Base-by-base conservation (phyloP, 148 eudicot genomes). In the Nepenthes gracilis region DNA sequence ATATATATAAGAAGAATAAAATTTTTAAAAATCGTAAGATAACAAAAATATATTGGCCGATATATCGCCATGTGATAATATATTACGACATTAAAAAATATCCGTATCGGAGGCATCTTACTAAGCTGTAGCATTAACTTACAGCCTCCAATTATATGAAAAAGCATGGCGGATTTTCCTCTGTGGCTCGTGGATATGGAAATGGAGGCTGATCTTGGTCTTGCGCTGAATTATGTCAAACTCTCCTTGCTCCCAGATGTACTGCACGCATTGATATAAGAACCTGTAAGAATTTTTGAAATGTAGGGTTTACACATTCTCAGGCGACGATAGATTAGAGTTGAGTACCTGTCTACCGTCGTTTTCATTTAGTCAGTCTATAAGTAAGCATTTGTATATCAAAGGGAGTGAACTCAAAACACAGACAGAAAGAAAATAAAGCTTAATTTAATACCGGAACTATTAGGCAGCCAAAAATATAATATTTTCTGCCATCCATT, bases 81-180 rank as follows among this genome's bases (percentile, higher is more conserved):
- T 23, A 23, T 23, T 23, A 23, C 23, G 23, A 23, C 23, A 23
- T 23, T 23, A 23, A 23, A 23, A 23, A 23, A 23, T 23, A 23
- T 45, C 11, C 48, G 48, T 11, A 45, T 6, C 11, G 48, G 11
- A 45, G 11, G 11, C 48, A 11, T 45, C 23, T 45, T 5, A 45
- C 48, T 5, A 45, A 11, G 0, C 11, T 45, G 48, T 6, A 51
- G 40, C 34, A 47, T 45, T 63, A 77, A 23, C 90, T 84, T 82
- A 88, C 98, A 93, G 85, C 72, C 98, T 82, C 98, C 98, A 93
- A 80, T 91, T 86, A 69, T 93, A 93, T 2, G 96, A 88, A 70
- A 93, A 93, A 50, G 98, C 96, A 51, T 81, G 79, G 59, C 86
- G 95, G 60, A 93, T 66, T 77, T 84, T 88, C 69, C 67, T 86